Percentiles rank a stretch among this genome's conserved stretches.
Evolutionary conservation across 257 asterid genomes (phyloP).

Genomic region (Nicotiana benthamiana): DNA sequence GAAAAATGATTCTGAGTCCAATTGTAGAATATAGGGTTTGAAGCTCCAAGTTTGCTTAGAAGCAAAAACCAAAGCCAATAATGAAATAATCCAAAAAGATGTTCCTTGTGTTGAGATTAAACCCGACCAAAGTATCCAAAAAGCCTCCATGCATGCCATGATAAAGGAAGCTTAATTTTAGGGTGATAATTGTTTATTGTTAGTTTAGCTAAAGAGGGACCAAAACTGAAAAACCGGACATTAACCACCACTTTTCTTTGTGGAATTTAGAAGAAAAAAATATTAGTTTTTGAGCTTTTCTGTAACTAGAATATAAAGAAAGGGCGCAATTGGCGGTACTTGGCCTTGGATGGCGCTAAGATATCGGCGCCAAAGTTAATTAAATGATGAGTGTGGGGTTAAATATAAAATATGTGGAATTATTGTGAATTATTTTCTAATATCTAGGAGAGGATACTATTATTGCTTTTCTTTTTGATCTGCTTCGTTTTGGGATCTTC

Average conservation of each 20-base stretch:
- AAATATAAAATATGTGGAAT: neutral
- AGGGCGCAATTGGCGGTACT: constrained; percentile 30
- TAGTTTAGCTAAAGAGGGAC: neutral
- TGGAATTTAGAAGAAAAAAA: neutral
- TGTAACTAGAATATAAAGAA: neutral
- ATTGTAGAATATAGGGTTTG: neutral
- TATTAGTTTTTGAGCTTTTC: neutral
- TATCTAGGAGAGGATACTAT: neutral
- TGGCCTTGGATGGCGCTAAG: constrained; percentile 35
- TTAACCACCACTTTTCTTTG: constrained; percentile 14
- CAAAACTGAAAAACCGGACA: constrained; percentile 36
- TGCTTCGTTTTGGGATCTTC: constrained; percentile 10
- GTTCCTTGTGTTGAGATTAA: constrained; percentile 17
- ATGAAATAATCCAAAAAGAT: neutral
- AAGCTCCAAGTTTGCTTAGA: neutral
- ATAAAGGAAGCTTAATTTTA: neutral
- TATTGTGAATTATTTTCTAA: neutral
- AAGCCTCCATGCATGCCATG: constrained; percentile 18
- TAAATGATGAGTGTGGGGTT: neutral
- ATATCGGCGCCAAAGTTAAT: constrained; percentile 31
- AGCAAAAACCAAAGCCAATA: neutral
- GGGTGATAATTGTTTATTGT: neutral
- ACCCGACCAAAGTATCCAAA: constrained; percentile 29
- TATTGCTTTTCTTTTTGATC: neutral
- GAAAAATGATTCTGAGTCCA: neutral